phyloP scores from a whole-genome alignment of 2,329 filamentous ascomycete species.

The Botryotinia convoluta region DNA sequence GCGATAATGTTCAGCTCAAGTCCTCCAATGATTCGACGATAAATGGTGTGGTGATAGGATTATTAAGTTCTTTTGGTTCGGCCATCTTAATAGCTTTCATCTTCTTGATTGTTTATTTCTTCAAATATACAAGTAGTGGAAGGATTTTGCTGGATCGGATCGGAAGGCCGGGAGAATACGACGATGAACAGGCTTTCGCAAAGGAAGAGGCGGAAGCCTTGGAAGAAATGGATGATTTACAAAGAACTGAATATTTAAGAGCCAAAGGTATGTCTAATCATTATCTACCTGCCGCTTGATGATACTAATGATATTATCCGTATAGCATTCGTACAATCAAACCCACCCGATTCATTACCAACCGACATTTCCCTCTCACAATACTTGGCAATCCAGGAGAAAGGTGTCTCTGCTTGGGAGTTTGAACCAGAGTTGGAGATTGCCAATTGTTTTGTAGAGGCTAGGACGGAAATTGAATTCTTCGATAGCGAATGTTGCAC shows the following conservation, averaged over 20 bases:
- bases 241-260: conserved; percentile 84
- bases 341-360: conserved; percentile 90
- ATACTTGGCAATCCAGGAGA: conserved; percentile 97
- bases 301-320: background rate
- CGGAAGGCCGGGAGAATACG: conserved; percentile 90
- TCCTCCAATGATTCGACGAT: conserved; percentile 43
- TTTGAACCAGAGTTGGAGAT: conserved; percentile 99
- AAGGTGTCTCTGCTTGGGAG: conserved; percentile 99
- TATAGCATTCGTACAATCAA: conserved; percentile 86
- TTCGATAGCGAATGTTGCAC: conserved; percentile 98
- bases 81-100: conserved; percentile 79
- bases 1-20: conserved; percentile 5
- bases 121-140: conserved; percentile 82
- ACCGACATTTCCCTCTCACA: conserved; percentile 98
- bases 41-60: conserved; percentile 86
- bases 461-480: conserved; percentile 94
- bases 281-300: background rate
- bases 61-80: conserved; percentile 91
- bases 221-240: conserved; percentile 92
- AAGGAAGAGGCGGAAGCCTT: conserved; percentile 93
- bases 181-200: conserved; percentile 93
- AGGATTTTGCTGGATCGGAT: conserved; percentile 92
- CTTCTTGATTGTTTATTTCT: conserved; percentile 84
- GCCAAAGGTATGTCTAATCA: conserved; percentile 72
- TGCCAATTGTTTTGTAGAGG: conserved; percentile 98